These are phyloP conservation scores for Canavalia ensiformis DNA, from an alignment of 306 rosid genomes.

Conservation along the genomic window DNA sequence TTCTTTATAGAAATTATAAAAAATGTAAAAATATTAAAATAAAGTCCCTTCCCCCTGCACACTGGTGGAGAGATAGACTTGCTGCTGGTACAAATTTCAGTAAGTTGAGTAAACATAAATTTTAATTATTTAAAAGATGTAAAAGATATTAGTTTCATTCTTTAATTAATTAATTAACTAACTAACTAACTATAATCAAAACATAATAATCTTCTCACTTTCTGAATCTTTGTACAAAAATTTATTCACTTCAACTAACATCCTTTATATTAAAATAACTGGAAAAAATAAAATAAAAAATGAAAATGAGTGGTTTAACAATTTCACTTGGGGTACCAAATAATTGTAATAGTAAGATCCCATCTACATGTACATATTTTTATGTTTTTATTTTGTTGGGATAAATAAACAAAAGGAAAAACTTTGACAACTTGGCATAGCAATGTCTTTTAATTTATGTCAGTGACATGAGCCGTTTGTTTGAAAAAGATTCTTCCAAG, in stretches of 20 bases:
- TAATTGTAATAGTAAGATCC: neutral
- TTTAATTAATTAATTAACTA: neutral
- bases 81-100: slow-evolving; percentile 6
- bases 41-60: too few relatives aligned
- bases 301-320: neutral
- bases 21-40: too few relatives aligned
- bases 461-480: slow-evolving; percentile 63
- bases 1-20: too few relatives aligned
- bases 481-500: slow-evolving; percentile 69
- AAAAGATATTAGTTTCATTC: neutral
- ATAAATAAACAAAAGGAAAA: slow-evolving; percentile 37
- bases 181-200: too few relatives aligned
- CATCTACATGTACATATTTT: neutral
- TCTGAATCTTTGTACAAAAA: neutral
- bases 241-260: neutral
- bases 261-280: neutral
- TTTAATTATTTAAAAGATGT: neutral
- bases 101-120: neutral
- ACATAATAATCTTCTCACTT: neutral
- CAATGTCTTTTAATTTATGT: slow-evolving; percentile 62
- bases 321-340: neutral
- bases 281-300: neutral
- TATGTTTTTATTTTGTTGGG: neutral
- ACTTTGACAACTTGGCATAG: slow-evolving; percentile 68
- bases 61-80: too few relatives aligned